Percentiles rank a stretch among this genome's conserved stretches.
phyloP scores from a whole-genome alignment of 495 filamentous ascomycete genomes.

The Talaromyces wortmannii region DNA sequence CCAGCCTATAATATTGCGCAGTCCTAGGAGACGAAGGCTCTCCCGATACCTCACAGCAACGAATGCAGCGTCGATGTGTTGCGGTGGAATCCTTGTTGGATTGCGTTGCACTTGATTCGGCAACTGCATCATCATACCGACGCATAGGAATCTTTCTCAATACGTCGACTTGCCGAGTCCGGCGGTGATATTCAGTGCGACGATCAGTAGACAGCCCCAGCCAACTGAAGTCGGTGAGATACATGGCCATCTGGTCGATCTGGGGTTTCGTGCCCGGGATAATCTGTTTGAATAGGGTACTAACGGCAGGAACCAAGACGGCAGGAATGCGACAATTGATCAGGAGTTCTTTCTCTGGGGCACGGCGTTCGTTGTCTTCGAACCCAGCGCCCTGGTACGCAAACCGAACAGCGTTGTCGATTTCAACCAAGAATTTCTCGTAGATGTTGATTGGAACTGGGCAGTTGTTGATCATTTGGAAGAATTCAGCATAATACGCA shows the following conservation, averaged over 20 bases:
- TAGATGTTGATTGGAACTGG: constrained; percentile 38
- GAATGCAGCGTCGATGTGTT: constrained; percentile 26
- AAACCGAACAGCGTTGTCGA: constrained; percentile 39
- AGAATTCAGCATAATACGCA: constrained; percentile 34
- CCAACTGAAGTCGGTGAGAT: constrained; percentile 41
- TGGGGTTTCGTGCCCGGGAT: constrained; percentile 31
- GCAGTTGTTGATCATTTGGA: constrained; percentile 30
- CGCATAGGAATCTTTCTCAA: constrained; percentile 35
- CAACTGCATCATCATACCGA: not conserved
- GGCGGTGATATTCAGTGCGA: constrained; percentile 28
- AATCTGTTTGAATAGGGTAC: constrained; percentile 34
- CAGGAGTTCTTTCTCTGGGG: constrained; percentile 41
- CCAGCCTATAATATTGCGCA: constrained; percentile 30
- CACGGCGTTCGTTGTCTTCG: constrained; percentile 37
- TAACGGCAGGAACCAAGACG: constrained; percentile 32
- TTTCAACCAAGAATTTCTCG: constrained; percentile 40
- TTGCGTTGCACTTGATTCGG: not conserved
- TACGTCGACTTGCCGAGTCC: constrained; percentile 32
- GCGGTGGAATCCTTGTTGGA: not conserved
- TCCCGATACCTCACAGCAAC: constrained; percentile 36
- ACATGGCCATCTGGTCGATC: constrained; percentile 41
- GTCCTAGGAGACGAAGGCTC: constrained; percentile 27
- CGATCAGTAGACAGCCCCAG: constrained; percentile 38
- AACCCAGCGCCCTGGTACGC: constrained; percentile 40
- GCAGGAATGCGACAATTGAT: constrained; percentile 37